Evolutionary conservation across 441 rosid species (phyloP).

Genomic region (Manihot esculenta): DNA sequence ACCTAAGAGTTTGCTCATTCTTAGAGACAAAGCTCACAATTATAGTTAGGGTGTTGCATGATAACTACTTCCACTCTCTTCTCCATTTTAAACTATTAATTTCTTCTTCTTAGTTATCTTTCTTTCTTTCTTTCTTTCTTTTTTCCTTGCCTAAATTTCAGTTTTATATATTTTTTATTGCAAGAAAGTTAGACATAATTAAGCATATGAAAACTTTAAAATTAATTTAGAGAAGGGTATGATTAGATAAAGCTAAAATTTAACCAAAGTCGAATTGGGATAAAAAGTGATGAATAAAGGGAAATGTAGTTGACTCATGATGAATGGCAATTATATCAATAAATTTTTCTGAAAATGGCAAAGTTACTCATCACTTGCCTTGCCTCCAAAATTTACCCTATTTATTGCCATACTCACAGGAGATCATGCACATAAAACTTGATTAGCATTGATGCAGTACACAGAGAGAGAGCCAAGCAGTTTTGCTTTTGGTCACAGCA

Average conservation of each 20-base stretch:
- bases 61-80: conserved; percentile 16
- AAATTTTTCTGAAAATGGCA: background rate
- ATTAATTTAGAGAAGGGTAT: no score
- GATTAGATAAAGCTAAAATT: no score
- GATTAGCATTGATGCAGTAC: no score
- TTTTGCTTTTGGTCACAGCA: background rate
- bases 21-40: conserved; percentile 27
- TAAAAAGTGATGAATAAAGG: background rate
- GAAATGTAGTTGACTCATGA: background rate
- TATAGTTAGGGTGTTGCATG: background rate
- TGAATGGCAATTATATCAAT: background rate
- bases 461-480: no score
- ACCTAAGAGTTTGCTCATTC: conserved; percentile 15
- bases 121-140: background rate
- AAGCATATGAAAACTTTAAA: no score
- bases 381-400: no score
- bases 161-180: no score
- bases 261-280: background rate
- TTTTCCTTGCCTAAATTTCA: background rate
- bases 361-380: background rate
- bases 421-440: background rate
- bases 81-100: background rate
- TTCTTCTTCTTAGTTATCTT: background rate
- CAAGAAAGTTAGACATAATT: no score
- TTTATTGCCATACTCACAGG: background rate